A percentile compares a stretch with the other conserved stretches of the same genome.
Evolutionary conservation across 495 filamentous ascomycete genomes (phyloP).

Genomic region (Podospora pseudocomata): DNA sequence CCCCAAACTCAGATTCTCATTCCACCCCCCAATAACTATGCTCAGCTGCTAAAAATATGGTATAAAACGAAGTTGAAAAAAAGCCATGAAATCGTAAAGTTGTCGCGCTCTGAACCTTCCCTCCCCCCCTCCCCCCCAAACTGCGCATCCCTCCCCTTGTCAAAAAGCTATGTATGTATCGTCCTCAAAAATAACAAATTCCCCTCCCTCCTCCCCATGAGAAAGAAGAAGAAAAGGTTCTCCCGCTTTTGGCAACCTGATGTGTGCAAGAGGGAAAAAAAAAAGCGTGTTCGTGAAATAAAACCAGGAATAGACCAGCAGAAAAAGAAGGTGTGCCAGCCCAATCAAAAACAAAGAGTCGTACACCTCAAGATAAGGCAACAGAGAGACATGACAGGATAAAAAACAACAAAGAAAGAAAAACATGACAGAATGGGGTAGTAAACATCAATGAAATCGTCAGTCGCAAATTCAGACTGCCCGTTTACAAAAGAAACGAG

Average conservation of each 20-base stretch:
- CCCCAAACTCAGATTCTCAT: neutral
- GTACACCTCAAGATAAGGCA: neutral
- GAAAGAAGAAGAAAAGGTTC: neutral
- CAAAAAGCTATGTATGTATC: neutral
- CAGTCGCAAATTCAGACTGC: constrained; percentile 5
- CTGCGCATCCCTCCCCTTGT: neutral
- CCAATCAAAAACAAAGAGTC: neutral
- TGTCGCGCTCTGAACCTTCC: neutral
- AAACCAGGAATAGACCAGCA: neutral
- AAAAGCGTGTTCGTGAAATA: neutral
- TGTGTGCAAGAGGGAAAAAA: constrained; percentile 10
- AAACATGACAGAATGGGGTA: constrained; percentile 8
- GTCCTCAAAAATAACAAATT: neutral
- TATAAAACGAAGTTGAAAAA: neutral
- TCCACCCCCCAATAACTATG: neutral
- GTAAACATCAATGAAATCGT: constrained; percentile 7
- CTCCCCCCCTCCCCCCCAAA: neutral
- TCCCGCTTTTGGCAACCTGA: neutral
- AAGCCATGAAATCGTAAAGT: neutral
- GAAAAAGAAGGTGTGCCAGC: neutral
- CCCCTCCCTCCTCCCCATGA: neutral
- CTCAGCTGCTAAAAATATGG: neutral
- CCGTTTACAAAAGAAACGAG: constrained; percentile 18
- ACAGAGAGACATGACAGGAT: constrained; percentile 4
- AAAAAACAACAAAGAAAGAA: constrained; percentile 5